phyloP scores from a whole-genome alignment of 192 early-diverging fungal genomes.

The Backusella parvicylindrica region DNA sequence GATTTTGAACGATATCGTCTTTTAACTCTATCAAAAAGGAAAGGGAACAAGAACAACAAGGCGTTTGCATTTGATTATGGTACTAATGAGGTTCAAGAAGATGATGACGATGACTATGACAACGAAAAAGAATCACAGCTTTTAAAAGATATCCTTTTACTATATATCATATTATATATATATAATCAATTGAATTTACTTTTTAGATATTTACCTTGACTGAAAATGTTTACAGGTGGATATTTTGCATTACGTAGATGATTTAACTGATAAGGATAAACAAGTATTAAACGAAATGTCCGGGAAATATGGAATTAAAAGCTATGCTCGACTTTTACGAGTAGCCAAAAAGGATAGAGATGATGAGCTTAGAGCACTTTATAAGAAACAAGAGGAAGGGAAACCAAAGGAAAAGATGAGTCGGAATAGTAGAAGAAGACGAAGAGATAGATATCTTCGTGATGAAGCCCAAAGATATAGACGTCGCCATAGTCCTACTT shows the following conservation, averaged over 20 bases:
- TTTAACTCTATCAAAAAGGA: conserved; percentile 9
- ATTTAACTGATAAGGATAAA: conserved; percentile 42
- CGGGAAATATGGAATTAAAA: conserved; percentile 39
- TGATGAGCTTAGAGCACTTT: conserved; percentile 27
- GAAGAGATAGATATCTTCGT: conserved; percentile 3
- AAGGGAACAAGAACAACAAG: not conserved
- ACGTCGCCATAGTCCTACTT: conserved; percentile 32
- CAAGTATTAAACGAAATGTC: conserved; percentile 42
- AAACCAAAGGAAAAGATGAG: not conserved
- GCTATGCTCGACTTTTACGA: conserved; percentile 38
- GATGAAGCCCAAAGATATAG: not conserved
- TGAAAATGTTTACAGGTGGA: conserved; percentile 30
- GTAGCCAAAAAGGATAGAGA: conserved; percentile 38
- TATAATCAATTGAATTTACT: too few relatives aligned
- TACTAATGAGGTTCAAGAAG: not conserved
- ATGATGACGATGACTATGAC: not conserved
- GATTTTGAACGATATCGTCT: not conserved
- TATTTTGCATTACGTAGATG: conserved; percentile 37
- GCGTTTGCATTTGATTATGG: conserved; percentile 35
- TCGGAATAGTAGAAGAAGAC: not conserved
- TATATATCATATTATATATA: not conserved
- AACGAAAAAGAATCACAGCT: conserved; percentile 20
- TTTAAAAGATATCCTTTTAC: conserved; percentile 42
- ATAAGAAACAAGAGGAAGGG: conserved; percentile 23
- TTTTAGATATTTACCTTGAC: conserved; percentile 22